Percentiles rank a stretch among this genome's conserved stretches.
These are phyloP conservation scores for Boletus huronensis DNA, from an alignment of 768 basidiomycete species.

Conservation along the genomic window DNA sequence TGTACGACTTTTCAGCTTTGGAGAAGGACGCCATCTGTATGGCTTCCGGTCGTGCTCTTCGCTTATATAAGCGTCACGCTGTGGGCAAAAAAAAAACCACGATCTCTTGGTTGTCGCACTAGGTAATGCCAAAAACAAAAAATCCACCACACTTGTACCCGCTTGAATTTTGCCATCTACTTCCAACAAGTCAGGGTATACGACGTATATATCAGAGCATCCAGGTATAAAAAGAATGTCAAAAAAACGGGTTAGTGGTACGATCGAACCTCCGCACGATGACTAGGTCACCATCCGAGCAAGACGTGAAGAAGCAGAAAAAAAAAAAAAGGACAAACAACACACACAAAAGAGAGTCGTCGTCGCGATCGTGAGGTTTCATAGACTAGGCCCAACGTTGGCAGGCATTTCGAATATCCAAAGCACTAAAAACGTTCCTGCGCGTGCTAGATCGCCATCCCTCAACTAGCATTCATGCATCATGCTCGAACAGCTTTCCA, in stretches of 20 bases:
- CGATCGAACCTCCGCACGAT: too few relatives aligned
- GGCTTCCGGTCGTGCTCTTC: too few relatives aligned
- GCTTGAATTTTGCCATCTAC: neutral
- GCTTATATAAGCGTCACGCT: too few relatives aligned
- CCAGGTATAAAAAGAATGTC: neutral
- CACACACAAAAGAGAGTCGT: neutral
- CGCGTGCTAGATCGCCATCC: neutral
- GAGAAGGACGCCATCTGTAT: conserved; percentile 38
- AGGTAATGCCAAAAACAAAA: too few relatives aligned
- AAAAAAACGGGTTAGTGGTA: neutral
- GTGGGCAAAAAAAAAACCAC: too few relatives aligned
- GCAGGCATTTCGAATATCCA: neutral
- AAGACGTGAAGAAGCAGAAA: neutral
- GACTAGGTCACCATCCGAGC: neutral
- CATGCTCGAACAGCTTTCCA: conserved; percentile 28
- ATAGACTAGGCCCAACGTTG: neutral
- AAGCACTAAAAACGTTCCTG: neutral
- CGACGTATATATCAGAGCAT: neutral
- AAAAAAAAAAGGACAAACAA: neutral
- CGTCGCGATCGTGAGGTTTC: neutral
- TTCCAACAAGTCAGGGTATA: neutral
- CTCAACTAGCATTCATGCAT: neutral
- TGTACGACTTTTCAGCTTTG: conserved; percentile 78
- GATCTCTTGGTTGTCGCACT: too few relatives aligned
- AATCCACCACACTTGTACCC: neutral